Evolutionary conservation across 2,329 filamentous ascomycete genomes (phyloP), one percentile per base, ranked within the genome.

Genomic region (Xylariaceae sp.): DNA sequence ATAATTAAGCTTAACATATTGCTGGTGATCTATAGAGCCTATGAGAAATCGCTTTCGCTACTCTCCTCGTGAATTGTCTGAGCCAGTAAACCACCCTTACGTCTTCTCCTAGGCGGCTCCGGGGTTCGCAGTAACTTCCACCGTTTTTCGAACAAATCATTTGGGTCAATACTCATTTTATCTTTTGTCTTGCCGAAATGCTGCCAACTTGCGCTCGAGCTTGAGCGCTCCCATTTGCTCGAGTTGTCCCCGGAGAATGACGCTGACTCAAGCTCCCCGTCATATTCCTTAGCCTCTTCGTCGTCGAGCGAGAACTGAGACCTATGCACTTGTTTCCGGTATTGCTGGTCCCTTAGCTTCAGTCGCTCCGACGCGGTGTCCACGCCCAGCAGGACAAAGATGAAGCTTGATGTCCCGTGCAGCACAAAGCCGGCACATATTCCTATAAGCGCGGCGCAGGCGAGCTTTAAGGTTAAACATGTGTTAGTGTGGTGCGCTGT

Each of bases 1-100:
- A 40, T 31, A 23, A 4, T 17, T 23, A 31, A 29, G 39, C 31
- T 46, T 9, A 48, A 34, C 5, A 34, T 19, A 14, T 43, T 37
- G 40, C 53, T 40, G 11, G 6, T 23, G 40, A 44, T 54, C 46
- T 29, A 48, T 49, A 9, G 50, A 40, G 39, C 31, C 61, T 54
- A 67, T 26, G 59, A 61, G 14, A 65, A 67, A 48, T 80, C 81
- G 19, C 80, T 85, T 65, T 79, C 79, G 69, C 89, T 87, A 48
- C 88, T 87, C 69, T 91, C 89, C 71, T 90, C 89, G 55, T 88
- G 80, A 60, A 92, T 91, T 0, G 86, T 89, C 69, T 89, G 85
- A 24, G 82, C 80, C 39, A 89, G 73, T 16, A 91, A 69, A 1
- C 82, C 82, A 1, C 82, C 82, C 47, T 77, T 74, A 4, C 75